Percentiles rank a stretch among this genome's conserved stretches.
These are phyloP conservation scores for Decorospora gaudefroyi DNA, from an alignment of 2,329 filamentous ascomycete species.

Conservation along the genomic window DNA sequence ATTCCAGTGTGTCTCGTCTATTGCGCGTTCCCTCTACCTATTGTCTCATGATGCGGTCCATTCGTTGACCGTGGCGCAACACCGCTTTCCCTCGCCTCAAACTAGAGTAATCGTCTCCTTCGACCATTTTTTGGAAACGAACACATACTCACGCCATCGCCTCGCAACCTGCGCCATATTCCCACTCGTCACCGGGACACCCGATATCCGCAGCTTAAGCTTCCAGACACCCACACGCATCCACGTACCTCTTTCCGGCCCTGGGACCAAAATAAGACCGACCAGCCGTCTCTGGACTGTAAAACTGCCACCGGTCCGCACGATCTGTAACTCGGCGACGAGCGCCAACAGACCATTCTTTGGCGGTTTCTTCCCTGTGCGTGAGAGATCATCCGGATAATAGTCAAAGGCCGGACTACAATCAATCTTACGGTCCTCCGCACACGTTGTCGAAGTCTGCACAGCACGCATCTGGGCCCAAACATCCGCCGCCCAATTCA, in stretches of 20 bases:
- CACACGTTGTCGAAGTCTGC: not conserved
- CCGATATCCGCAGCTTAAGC: not conserved
- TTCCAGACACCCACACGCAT: conserved; percentile 12
- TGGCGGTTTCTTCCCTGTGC: not conserved
- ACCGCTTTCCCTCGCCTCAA: not conserved
- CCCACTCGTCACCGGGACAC: not conserved
- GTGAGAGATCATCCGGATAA: conserved; percentile 1
- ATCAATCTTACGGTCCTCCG: not conserved
- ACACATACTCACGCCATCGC: conserved; percentile 1
- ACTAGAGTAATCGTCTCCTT: not conserved
- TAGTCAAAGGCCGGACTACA: conserved; percentile 6
- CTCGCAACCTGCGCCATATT: conserved; percentile 3
- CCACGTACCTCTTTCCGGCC: conserved; percentile 1
- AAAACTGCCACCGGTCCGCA: conserved; percentile 1
- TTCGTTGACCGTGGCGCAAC: too few relatives aligned
- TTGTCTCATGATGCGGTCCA: too few relatives aligned
- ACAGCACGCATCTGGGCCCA: not conserved
- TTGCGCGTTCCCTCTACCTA: too few relatives aligned
- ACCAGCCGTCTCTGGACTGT: conserved; percentile 6
- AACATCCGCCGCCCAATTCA: not conserved
- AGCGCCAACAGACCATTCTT: conserved; percentile 2
- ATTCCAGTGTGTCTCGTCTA: too few relatives aligned
- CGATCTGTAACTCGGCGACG: conserved; percentile 8
- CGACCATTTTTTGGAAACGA: not conserved
- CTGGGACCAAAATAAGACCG: conserved; percentile 7